Evolutionary conservation across 2,329 filamentous ascomycete species (phyloP), one percentile per base, ranked within the genome.

Genomic region (Neobulgaria alba): DNA sequence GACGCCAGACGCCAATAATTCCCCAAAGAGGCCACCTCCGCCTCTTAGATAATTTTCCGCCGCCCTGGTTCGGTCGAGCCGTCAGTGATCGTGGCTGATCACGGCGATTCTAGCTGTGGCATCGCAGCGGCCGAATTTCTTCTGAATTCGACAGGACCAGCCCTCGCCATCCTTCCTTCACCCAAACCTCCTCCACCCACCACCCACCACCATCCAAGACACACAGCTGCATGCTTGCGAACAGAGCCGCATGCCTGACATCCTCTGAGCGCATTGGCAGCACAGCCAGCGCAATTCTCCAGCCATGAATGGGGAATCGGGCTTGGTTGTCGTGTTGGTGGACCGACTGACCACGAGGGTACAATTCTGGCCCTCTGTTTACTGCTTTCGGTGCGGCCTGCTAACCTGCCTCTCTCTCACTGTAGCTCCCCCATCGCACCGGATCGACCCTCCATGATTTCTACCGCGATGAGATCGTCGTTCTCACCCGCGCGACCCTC

Each of bases 291-390:
- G 29, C 37, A 35, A 35, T 31, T 35, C 35, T 39, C 32, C 43
- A 53, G 50, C 53, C 61, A 79, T 79, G 74, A 76, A 72, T 59
- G 68, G 69, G 59, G 73, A 78, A 61, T 68, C 71, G 57, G 68
- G 68, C 61, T 67, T 79, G 53, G 73, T 79, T 56, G 67, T 69
- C 63, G 75, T 71, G 60, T 68, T 79, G 52, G 74, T 79, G 57
- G 74, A 78, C 60, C 73, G 75, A 61, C 67, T 79, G 52, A 71
- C 73, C 47, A 74, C 73, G 48, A 72, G 75, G 67, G 77, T 79
- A 70, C 52, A 58, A 36, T 29, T 16, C 34, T 18, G 8, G 21
- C 42, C 29, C 39, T 29, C 19, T 35, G 12, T 38, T 39, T 32
- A 30, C 29, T 30, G 15, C 10, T 3, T 14, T 20, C 20, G 18